Evolutionary conservation across 2,329 filamentous ascomycete species (phyloP).

Genomic region (Capronia coronata): DNA sequence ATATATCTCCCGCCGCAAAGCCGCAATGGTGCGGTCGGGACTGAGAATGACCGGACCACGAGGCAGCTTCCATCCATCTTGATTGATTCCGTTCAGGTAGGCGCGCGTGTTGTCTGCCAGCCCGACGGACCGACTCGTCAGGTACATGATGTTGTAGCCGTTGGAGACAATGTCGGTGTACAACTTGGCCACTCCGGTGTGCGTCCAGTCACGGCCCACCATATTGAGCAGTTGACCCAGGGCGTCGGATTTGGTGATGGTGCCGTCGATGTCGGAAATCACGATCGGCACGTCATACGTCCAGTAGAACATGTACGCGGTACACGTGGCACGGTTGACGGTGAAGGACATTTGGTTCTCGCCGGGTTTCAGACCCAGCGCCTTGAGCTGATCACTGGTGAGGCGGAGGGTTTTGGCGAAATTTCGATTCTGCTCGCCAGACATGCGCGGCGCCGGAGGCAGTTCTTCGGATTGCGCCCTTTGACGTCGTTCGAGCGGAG

Average conservation of each 20-base stretch:
- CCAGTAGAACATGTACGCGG: constrained; percentile 92
- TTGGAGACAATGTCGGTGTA: constrained; percentile 94
- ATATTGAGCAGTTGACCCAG: constrained; percentile 91
- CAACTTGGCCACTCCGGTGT: constrained; percentile 90
- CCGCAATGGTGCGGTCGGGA: constrained; percentile 90
- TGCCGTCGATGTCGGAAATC: constrained; percentile 97
- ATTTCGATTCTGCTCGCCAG: constrained; percentile 68
- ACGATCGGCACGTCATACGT: constrained; percentile 85
- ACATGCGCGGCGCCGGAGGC: constrained; percentile 44
- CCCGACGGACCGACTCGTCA: constrained; percentile 88
- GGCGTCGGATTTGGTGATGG: constrained; percentile 95
- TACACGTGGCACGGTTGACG: constrained; percentile 88
- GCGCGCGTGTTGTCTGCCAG: constrained; percentile 84
- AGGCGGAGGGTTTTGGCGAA: constrained; percentile 94
- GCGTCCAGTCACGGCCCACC: constrained; percentile 97
- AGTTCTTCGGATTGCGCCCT: constrained; percentile 59
- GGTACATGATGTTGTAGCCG: constrained; percentile 97
- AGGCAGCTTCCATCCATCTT: constrained; percentile 79
- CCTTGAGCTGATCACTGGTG: constrained; percentile 91
- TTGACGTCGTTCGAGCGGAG: constrained; percentile 39
- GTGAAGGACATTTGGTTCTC: constrained; percentile 93
- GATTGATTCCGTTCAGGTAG: constrained; percentile 81
- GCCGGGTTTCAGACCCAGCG: constrained; percentile 72
- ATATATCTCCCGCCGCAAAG: constrained; percentile 84
- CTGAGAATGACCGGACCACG: constrained; percentile 91